Conservation (phyloP, 73 alveolate species). For the Breviolum minutum region DNA sequence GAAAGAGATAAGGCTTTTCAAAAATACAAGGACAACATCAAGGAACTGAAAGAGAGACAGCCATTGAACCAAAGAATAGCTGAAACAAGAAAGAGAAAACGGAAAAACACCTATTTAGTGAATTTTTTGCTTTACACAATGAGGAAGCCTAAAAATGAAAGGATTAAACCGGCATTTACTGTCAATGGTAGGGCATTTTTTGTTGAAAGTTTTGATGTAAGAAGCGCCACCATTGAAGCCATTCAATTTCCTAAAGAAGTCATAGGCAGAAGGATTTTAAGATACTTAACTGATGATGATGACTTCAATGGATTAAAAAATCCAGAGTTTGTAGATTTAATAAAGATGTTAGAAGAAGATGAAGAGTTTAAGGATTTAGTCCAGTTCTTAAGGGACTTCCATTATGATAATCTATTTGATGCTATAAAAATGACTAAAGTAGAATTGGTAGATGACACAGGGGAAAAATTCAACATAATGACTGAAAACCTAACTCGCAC, state of each 20-base stretch:
- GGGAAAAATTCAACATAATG: not conserved
- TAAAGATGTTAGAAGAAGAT: not conserved
- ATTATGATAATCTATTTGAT: not conserved
- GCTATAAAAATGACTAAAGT: not conserved
- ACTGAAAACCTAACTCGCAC: not conserved
- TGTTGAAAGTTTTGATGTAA: not conserved
- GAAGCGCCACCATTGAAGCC: conserved; percentile 2
- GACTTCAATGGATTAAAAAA: not conserved
- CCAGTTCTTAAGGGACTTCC: not conserved
- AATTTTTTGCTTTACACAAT: not conserved
- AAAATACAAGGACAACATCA: not conserved
- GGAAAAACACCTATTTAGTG: not conserved
- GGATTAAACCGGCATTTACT: conserved; percentile 3
- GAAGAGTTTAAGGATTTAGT: not conserved
- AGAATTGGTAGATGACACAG: not conserved
- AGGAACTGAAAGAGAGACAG: not conserved
- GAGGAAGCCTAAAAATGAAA: not conserved
- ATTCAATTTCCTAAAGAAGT: conserved; percentile 6
- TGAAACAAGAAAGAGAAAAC: not conserved
- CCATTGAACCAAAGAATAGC: not conserved
- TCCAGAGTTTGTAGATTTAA: not conserved
- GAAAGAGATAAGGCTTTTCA: not conserved
- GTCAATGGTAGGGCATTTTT: not conserved
- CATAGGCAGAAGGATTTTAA: not conserved
- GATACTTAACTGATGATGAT: not conserved